phyloP scores from a whole-genome alignment of 257 asterid species.

The Solanum arcanum region DNA sequence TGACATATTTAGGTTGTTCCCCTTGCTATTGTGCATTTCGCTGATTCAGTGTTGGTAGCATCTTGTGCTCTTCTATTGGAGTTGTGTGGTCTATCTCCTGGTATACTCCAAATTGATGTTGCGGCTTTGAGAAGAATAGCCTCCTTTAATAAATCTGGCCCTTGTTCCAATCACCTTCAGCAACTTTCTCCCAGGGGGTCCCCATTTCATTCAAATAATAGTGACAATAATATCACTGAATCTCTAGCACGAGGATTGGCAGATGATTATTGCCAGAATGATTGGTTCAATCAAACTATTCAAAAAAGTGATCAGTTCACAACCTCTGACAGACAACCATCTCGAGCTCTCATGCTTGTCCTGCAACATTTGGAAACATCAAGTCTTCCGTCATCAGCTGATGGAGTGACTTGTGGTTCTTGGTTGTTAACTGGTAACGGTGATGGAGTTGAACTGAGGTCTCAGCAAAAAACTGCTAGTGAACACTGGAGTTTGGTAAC shows the following conservation, averaged over 20 bases:
- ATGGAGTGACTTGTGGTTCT: constrained; percentile 73
- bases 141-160: constrained; percentile 66
- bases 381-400: constrained; percentile 61
- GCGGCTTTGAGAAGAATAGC: constrained; percentile 92
- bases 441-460: constrained; percentile 78
- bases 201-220: constrained; percentile 38
- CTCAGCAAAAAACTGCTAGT: constrained; percentile 84
- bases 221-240: constrained; percentile 54
- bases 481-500: constrained; percentile 90
- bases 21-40: constrained; percentile 85
- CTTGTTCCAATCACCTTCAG: constrained; percentile 25
- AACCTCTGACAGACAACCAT: constrained; percentile 32
- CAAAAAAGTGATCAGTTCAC: constrained; percentile 28
- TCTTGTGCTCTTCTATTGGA: constrained; percentile 87
- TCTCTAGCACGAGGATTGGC: constrained; percentile 91
- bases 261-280: constrained; percentile 70
- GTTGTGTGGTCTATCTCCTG: constrained; percentile 77
- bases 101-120: constrained; percentile 61
- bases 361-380: constrained; percentile 90
- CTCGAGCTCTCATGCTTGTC: constrained; percentile 75
- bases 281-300: constrained; percentile 30
- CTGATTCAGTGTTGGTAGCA: constrained; percentile 79
- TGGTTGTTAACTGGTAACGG: constrained; percentile 84
- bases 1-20: constrained; percentile 60
- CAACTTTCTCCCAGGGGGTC: constrained; percentile 49